Evolutionary conservation across 805 yeast species (phyloP), one percentile per base, ranked within the genome.

Genomic region (Clavispora carvajalis): DNA sequence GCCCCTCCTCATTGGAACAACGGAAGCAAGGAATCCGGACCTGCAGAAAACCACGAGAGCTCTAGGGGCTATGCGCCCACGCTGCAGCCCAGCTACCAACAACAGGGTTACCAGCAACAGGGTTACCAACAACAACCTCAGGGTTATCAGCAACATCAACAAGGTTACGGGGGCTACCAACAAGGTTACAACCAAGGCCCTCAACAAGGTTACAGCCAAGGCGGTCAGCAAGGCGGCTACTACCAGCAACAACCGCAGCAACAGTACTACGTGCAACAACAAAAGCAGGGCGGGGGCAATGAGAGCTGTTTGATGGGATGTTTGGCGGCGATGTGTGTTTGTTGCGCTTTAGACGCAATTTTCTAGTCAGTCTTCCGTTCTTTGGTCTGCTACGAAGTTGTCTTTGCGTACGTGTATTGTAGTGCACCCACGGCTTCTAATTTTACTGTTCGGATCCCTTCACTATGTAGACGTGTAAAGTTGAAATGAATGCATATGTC

Each of bases 181-280:
- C 59, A 57, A 43, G 63, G 49, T 6, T 39, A 43, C 34, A 51
- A 45, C 54, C 59, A 36, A 57, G 48, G 48, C 21, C 54, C 54
- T 31, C 62, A 46, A 7, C 62, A 54, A 37, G 52, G 52, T 5
- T 49, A 51, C 47, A 41, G 43, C 18, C 51, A 48, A 25, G 55
- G 49, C 36, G 39, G 34, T n/a, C 39, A 44, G 22, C 31, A 29
- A 21, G 58, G 56, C 12, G 60, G 62, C 9, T 65, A 66, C 50
- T 58, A 63, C 41, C 70, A 57, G 44, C 72, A 65, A 49, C 72
- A 59, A 41, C 53, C 48, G 19, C 50, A 43, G 21, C 73, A 67
- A 47, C 72, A 70, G 38, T 59, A 66, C 62, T 67, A 68, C 37
- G 71, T 64, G 12, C 72, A 67, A 51, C 73, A 68, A 48, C 61